Evolutionary conservation across 2,329 filamentous ascomycete genomes (phyloP).

Genomic region (Fusarium cicatricum): DNA sequence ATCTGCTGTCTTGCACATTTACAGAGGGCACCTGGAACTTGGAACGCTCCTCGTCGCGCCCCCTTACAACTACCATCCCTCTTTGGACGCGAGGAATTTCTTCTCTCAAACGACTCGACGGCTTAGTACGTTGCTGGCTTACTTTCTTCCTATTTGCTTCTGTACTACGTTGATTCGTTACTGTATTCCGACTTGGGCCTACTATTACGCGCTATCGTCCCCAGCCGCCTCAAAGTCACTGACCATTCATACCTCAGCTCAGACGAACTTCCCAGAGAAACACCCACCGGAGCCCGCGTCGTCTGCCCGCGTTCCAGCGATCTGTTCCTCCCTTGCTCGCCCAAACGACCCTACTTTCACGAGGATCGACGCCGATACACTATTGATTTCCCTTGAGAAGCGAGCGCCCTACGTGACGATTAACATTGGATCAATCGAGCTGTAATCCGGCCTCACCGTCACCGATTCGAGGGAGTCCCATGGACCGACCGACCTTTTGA

Average conservation of each 20-base stretch:
- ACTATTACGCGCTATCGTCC: constrained; percentile 19
- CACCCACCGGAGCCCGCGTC: constrained; percentile 21
- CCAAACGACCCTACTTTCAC: constrained; percentile 19
- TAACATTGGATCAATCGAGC: constrained; percentile 27
- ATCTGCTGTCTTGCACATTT: constrained; percentile 35
- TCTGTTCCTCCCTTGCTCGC: constrained; percentile 34
- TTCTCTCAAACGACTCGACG: constrained; percentile 33
- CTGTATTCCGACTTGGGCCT: constrained; percentile 18
- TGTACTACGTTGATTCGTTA: constrained; percentile 18
- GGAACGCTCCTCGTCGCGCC: constrained; percentile 30
- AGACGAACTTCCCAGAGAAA: constrained; percentile 28
- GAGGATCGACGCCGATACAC: constrained; percentile 11
- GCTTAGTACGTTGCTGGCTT: constrained; percentile 33
- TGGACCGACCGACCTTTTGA: constrained; percentile 41
- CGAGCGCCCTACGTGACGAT: constrained; percentile 3
- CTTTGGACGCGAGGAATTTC: constrained; percentile 9
- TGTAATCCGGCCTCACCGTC: constrained; percentile 16
- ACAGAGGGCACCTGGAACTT: constrained; percentile 33
- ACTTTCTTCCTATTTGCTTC: constrained; percentile 15
- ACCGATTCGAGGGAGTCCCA: constrained; percentile 37
- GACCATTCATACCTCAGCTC: constrained; percentile 32
- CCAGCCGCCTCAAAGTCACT: constrained; percentile 28
- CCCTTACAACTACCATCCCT: constrained; percentile 36
- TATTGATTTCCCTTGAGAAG: constrained; percentile 19
- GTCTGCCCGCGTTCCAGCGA: constrained; percentile 34